Conservation (phyloP, 1,284 basidiomycete species). For the Tylopilus sp. region DNA sequence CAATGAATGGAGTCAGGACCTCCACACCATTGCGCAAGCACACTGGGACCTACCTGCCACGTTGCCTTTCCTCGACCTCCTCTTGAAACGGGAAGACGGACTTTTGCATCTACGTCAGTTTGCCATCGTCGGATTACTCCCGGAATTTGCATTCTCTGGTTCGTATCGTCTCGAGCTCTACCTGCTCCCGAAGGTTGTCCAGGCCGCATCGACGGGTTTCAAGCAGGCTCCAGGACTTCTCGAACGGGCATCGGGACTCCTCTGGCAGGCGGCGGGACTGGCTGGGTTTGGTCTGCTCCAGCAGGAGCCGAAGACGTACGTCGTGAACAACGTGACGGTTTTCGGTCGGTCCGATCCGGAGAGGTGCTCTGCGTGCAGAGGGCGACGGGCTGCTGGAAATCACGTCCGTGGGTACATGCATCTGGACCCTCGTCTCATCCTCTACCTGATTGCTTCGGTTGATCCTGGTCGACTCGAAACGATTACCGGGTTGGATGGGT, state of each 20-base stretch:
- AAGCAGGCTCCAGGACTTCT: too few species aligned
- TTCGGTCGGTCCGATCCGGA: constrained; percentile 9
- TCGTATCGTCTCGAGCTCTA: constrained; percentile 21
- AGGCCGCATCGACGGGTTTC: too few species aligned
- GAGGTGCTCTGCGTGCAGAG: constrained; percentile 12
- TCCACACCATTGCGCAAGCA: background rate
- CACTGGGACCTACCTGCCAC: background rate
- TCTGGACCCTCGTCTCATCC: constrained; percentile 16
- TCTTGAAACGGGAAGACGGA: background rate
- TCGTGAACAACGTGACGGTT: constrained; percentile 17
- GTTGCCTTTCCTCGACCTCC: constrained; percentile 3
- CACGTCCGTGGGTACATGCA: constrained; percentile 17
- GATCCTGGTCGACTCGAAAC: background rate
- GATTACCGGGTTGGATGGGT: constrained; percentile 1
- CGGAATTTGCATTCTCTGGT: constrained; percentile 19
- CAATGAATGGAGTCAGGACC: constrained; percentile 3
- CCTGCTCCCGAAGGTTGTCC: background rate
- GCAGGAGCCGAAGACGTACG: too few species aligned
- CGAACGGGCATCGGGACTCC: too few species aligned
- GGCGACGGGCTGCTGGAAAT: constrained; percentile 10
- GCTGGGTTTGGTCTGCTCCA: too few species aligned
- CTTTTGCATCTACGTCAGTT: constrained; percentile 8
- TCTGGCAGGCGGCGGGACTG: too few species aligned
- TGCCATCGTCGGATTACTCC: constrained; percentile 4
- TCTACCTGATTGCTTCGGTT: constrained; percentile 7